Percentiles rank a stretch among this genome's conserved stretches.
These are phyloP conservation scores for Colletotrichum destructivum DNA, from an alignment of 2,329 filamentous ascomycete species.

Conservation along the genomic window DNA sequence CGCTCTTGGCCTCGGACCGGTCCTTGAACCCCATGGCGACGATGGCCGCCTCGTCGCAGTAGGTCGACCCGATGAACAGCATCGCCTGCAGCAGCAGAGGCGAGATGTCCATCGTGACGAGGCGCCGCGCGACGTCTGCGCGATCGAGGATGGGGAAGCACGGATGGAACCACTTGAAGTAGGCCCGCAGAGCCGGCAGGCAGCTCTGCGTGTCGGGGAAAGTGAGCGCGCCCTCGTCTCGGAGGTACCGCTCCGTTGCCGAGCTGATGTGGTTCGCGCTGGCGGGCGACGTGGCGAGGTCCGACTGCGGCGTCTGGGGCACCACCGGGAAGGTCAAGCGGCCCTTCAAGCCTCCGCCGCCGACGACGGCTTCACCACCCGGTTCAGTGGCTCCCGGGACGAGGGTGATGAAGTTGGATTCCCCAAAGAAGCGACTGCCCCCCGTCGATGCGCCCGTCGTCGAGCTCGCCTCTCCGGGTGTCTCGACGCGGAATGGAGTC, in stretches of 20 bases:
- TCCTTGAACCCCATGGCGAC: slow-evolving; percentile 61
- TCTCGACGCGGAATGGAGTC: slow-evolving; percentile 33
- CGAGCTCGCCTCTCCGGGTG: slow-evolving; percentile 28
- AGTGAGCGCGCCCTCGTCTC: slow-evolving; percentile 44
- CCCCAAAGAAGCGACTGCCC: slow-evolving; percentile 53
- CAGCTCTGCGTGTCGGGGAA: slow-evolving; percentile 43
- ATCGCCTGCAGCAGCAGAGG: slow-evolving; percentile 67
- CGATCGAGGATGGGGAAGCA: slow-evolving; percentile 69
- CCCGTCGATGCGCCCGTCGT: slow-evolving; percentile 14
- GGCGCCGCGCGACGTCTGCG: slow-evolving; percentile 56
- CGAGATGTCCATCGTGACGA: slow-evolving; percentile 60
- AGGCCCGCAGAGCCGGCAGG: slow-evolving; percentile 58
- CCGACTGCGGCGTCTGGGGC: slow-evolving; percentile 31
- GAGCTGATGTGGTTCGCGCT: slow-evolving; percentile 41
- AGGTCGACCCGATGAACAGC: slow-evolving; percentile 68
- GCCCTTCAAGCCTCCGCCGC: slow-evolving; percentile 29
- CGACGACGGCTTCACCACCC: slow-evolving; percentile 8
- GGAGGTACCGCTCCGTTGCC: slow-evolving; percentile 43
- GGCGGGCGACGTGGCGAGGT: slow-evolving; percentile 25
- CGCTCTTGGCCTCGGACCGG: slow-evolving; percentile 64
- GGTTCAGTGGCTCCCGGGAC: slow-evolving; percentile 39
- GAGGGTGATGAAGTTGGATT: slow-evolving; percentile 57
- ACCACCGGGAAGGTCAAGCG: slow-evolving; percentile 42
- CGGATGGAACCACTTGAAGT: slow-evolving; percentile 71
- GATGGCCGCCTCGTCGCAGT: slow-evolving; percentile 64